phyloP scores from a whole-genome alignment of 768 basidiomycete species.

The Mycena capillaripes region DNA sequence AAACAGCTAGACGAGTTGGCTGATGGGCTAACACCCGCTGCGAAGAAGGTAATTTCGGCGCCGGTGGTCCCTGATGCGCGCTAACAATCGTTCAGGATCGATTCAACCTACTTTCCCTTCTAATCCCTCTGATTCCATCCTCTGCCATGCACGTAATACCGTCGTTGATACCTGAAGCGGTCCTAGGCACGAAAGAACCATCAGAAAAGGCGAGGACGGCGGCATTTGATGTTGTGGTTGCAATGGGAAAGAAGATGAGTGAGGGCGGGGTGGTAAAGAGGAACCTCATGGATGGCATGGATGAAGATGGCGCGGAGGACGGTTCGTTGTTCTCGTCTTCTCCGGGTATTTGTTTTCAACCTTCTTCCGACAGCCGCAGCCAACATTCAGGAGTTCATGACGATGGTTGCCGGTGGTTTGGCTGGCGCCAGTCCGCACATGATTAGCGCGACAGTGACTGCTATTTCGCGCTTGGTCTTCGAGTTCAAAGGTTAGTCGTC shows the following conservation, averaged over 20 bases:
- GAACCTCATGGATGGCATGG: constrained; percentile 85
- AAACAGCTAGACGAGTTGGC: constrained; percentile 75
- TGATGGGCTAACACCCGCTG: constrained; percentile 80
- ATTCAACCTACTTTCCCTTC: constrained; percentile 76
- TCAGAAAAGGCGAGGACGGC: constrained; percentile 92
- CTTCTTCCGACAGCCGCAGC: constrained; percentile 64
- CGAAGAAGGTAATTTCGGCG: constrained; percentile 77
- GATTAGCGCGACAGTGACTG: constrained; percentile 97
- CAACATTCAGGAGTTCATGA: constrained; percentile 92
- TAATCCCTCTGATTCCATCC: constrained; percentile 78
- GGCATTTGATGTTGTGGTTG: constrained; percentile 91
- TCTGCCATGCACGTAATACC: constrained; percentile 87
- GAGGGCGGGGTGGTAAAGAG: constrained; percentile 87
- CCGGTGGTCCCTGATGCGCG: neutral
- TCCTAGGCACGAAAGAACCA: constrained; percentile 96
- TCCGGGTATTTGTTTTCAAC: constrained; percentile 8
- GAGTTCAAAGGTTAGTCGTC: constrained; percentile 88
- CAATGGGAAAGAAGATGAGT: constrained; percentile 94
- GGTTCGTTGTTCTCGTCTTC: constrained; percentile 49
- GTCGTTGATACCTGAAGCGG: constrained; percentile 92
- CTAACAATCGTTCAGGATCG: constrained; percentile 73
- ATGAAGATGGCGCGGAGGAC: constrained; percentile 70
- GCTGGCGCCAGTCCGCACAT: constrained; percentile 96
- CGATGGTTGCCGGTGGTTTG: constrained; percentile 95
- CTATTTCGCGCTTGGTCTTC: constrained; percentile 93